These are phyloP conservation scores for Cadophora malorum DNA, from an alignment of 2,329 filamentous ascomycete species.

Conservation along the genomic window DNA sequence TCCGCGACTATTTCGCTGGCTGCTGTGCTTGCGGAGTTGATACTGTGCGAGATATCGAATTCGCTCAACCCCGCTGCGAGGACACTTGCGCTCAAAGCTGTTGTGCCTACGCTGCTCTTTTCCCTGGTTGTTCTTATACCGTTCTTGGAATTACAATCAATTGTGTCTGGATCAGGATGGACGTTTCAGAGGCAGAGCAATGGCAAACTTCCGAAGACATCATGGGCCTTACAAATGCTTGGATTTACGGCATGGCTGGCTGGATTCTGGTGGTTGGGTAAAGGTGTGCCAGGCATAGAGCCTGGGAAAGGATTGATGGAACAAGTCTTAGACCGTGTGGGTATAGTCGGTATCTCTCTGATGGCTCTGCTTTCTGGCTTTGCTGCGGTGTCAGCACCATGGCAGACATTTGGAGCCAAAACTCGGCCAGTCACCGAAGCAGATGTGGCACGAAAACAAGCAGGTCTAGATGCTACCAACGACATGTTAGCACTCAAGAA, in stretches of 20 bases:
- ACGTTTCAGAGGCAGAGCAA: conserved; percentile 64
- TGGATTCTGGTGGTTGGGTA: conserved; percentile 78
- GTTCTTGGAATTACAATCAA: conserved; percentile 73
- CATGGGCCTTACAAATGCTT: conserved; percentile 67
- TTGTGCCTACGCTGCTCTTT: conserved; percentile 73
- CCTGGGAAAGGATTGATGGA: conserved; percentile 46
- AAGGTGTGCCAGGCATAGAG: conserved; percentile 61
- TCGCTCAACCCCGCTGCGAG: conserved; percentile 72
- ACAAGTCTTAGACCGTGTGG: conserved; percentile 72
- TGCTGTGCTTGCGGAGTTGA: conserved; percentile 78
- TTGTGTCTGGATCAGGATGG: conserved; percentile 61
- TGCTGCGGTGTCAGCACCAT: conserved; percentile 84
- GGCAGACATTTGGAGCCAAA: conserved; percentile 78
- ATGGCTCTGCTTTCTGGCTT: conserved; percentile 92
- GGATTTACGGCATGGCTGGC: conserved; percentile 74
- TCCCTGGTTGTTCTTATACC: conserved; percentile 78
- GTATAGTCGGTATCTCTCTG: conserved; percentile 82
- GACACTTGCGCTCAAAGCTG: conserved; percentile 70
- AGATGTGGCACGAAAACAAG: conserved; percentile 78
- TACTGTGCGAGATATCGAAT: conserved; percentile 84
- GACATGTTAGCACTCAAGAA: conserved; percentile 81
- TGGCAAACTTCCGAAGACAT: conserved; percentile 61
- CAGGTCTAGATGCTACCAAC: conserved; percentile 77
- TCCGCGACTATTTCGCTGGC: conserved; percentile 79
- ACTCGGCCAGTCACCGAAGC: conserved; percentile 71